Evolutionary conservation across 176 grass and related monocot species (phyloP).

Genomic region (Phoenix dactylifera): DNA sequence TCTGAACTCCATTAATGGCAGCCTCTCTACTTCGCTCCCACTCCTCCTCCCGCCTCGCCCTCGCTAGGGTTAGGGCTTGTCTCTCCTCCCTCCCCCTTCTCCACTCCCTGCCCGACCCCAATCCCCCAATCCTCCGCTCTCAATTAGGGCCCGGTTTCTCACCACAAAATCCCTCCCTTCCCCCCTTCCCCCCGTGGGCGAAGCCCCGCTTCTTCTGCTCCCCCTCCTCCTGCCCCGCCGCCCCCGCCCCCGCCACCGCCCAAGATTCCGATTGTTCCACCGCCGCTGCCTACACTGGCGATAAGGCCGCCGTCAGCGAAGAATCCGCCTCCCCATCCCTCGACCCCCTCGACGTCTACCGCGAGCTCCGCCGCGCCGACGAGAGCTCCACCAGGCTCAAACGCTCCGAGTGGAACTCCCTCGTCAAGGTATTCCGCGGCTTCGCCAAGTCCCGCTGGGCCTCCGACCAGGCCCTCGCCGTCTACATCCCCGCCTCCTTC

Average conservation of each 20-base stretch:
- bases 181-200: slow-evolving; percentile 17
- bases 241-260: neutral
- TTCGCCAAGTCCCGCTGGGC: slow-evolving; percentile 63
- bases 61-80: neutral
- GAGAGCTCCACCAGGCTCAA: slow-evolving; percentile 10
- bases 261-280: neutral
- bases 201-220: slow-evolving; percentile 9
- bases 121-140: slow-evolving; percentile 23
- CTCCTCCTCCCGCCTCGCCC: slow-evolving; percentile 3
- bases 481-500: slow-evolving; percentile 58
- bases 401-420: slow-evolving; percentile 43
- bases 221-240: neutral
- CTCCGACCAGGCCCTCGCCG: slow-evolving; percentile 66
- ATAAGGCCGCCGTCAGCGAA: no score
- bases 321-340: no score
- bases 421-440: slow-evolving; percentile 32
- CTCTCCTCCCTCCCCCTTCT: slow-evolving; percentile 17
- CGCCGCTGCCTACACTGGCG: neutral
- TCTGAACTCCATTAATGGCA: no score
- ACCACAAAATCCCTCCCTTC: neutral
- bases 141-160: no score
- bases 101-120: slow-evolving; percentile 5
- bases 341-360: slow-evolving; percentile 45
- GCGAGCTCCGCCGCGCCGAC: slow-evolving; percentile 32
- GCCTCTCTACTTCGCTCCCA: neutral